A percentile compares a stretch with the other conserved stretches of the same genome.
These are phyloP conservation scores for Lotmaria passim DNA, from an alignment of 208 protist species.

Conservation along the genomic window DNA sequence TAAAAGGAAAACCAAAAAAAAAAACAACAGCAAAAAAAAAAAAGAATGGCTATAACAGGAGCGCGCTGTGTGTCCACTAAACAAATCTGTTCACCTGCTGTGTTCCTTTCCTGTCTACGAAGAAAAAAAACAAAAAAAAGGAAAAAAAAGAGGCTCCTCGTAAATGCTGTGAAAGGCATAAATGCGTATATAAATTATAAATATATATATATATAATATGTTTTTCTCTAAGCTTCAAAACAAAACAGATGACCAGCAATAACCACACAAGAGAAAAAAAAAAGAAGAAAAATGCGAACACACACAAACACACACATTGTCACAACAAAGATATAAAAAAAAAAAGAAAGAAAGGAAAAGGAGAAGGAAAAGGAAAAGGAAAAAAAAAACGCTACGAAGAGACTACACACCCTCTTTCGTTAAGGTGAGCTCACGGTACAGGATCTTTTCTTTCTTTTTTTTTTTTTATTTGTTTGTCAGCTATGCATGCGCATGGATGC, in stretches of 20 bases:
- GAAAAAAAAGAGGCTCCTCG: too few species aligned
- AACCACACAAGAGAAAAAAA: not conserved
- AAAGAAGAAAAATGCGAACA: slow-evolving; percentile 1
- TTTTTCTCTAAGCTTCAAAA: too few species aligned
- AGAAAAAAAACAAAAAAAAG: not conserved
- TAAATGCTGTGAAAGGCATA: too few species aligned
- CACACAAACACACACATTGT: slow-evolving; percentile 19
- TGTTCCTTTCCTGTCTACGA: not conserved
- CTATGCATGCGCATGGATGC: not conserved
- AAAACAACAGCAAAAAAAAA: slow-evolving; percentile 12
- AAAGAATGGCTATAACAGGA: too few species aligned
- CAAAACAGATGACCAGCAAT: slow-evolving; percentile 8
- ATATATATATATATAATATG: too few species aligned
- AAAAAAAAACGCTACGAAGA: not conserved
- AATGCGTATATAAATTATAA: too few species aligned
- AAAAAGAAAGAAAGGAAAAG: not conserved
- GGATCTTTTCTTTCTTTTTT: not conserved
- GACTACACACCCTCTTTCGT: too few species aligned
- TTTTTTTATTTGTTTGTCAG: slow-evolving; percentile 2
- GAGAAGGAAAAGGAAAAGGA: slow-evolving; percentile 4
- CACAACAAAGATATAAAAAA: slow-evolving; percentile 8
- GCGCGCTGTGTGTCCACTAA: too few species aligned
- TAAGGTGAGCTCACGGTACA: not conserved
- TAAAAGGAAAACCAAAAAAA: not conserved
- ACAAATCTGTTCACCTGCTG: too few species aligned